Evolutionary conservation across 371 early-diverging fungal genomes (phyloP), one percentile per base, ranked within the genome.

Genomic region (Saksenaea oblongispora): DNA sequence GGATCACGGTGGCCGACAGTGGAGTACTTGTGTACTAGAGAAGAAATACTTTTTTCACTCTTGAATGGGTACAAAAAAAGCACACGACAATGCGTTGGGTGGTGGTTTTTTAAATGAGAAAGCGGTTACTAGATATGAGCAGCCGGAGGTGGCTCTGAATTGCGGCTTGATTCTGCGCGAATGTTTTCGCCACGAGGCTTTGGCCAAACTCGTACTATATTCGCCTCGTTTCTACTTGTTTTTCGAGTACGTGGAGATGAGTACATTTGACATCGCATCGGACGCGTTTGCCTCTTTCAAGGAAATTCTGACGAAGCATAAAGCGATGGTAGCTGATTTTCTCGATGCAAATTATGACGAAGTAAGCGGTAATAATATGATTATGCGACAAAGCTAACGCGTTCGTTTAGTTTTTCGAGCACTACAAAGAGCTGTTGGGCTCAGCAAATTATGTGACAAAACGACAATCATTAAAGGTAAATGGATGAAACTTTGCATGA

Each of bases 201-300:
- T 98, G 61, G 92, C 95, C 54, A 89, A 89, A 68, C 86, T 93
- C 17, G 79, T 97, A 15, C 80, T 98, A 56, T 87, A 91, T 70
- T 89, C 92, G n/a, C 82, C 76, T 27, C 84, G 90, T 59, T 97
- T 98, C 67, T 95, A 95, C 84, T 84, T 87, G 64, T 95, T 98
- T 60, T 97, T 98, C 68, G 84, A 84, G 15, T 98, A 96, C 73
- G 97, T 97, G 14, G 97, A 98, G 77, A 87, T 93, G 74, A 89
- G 92, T 62, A 98, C 96, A 0, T 98, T 98, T 85, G 99, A 98
- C 81, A 93, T 97, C 54, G 96, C 98, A 9, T 93, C 93, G 27
- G 99, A 98, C 75, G 98, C 99, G 0, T 98, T 98, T 78, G 96
- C 95, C 26, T 97, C 96, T 27, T 98, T 98, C 79, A 96, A 95